Evolutionary conservation across 2,329 filamentous ascomycete species (phyloP).

Genomic region (Tolypocladium inflatum): DNA sequence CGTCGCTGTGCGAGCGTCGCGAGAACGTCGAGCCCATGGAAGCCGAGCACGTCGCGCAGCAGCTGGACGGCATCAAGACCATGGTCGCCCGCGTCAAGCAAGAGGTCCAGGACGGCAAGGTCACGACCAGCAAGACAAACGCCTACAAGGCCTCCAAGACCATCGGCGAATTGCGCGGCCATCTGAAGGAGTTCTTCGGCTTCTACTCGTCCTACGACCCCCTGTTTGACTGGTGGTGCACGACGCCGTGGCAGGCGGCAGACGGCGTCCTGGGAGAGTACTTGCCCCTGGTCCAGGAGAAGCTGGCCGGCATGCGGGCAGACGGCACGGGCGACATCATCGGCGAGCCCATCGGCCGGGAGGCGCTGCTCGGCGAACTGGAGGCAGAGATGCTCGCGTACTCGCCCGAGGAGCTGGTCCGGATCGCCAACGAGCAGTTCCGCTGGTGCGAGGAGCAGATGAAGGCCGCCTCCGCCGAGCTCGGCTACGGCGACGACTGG

Average conservation of each 20-base stretch:
- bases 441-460: conserved; percentile 47
- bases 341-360: conserved; percentile 45
- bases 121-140: conserved; percentile 27
- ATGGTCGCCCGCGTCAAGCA: conserved; percentile 21
- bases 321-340: conserved; percentile 40
- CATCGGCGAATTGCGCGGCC: conserved; percentile 26
- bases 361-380: conserved; percentile 40
- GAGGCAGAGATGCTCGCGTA: conserved; percentile 50
- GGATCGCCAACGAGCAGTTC: conserved; percentile 40
- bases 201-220: conserved; percentile 50
- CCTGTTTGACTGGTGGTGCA: conserved; percentile 46
- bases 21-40: conserved; percentile 33
- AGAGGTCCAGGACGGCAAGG: conserved; percentile 22
- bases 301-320: conserved; percentile 33
- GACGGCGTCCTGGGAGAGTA: conserved; percentile 24
- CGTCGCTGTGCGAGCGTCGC: conserved; percentile 36
- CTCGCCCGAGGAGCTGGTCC: conserved; percentile 44
- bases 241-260: conserved; percentile 31
- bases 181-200: conserved; percentile 34
- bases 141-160: conserved; percentile 37
- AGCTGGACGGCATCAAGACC: conserved; percentile 25
- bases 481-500: conserved; percentile 41
- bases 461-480: conserved; percentile 34
- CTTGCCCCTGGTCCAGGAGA: conserved; percentile 25
- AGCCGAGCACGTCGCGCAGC: conserved; percentile 30